Evolutionary conservation across 257 asterid genomes (phyloP), one percentile per base, ranked within the genome.

Genomic region (Mentha longifolia): DNA sequence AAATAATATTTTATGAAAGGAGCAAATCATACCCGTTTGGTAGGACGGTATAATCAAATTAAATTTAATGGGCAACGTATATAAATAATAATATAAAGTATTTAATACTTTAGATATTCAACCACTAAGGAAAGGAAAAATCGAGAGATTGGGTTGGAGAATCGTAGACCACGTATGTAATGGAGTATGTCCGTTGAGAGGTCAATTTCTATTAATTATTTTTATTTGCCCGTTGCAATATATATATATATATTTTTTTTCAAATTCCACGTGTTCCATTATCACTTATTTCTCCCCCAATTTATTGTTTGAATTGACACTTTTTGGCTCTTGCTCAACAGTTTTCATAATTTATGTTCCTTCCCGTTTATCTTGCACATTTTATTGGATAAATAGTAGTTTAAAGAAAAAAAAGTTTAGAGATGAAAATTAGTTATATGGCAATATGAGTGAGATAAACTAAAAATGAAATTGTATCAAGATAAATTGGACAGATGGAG

Each of bases 131-230:
- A 65, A 12, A 39, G 14, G 19, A 77, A 72, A 66, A 37, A 3
- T 57, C 39, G 39, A 4, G 28, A 71, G 54, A 66, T 58, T 58
- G 14, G 13, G n/a, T 63, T 42, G 50, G 49, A 13, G 58, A 16
- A 35, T 35, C 63, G 22, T 45, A 22, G 67, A 25, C 82, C 79
- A 78, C 74, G 79, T 74, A 64, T 54, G 59, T 47, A 63, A 77
- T n/a, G n/a, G n/a, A n/a, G n/a, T 55, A 61, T 72, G 84, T 76
- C 84, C 84, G 84, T 76, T 79, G 84, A 39, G 81, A 69, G 30
- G 84, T 79, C 84, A 25, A 72, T 77, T 67, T 73, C 35, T 10
- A 25, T 51, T 41, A 22, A 25, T 51, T n/a, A 46, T 77, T 33
- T 65, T 35, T 62, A 52, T 72, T 71, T 72, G 78, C 76, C 84